Evolutionary conservation across 306 rosid genomes (phyloP).

Genomic region (Abrus pulchellus): DNA sequence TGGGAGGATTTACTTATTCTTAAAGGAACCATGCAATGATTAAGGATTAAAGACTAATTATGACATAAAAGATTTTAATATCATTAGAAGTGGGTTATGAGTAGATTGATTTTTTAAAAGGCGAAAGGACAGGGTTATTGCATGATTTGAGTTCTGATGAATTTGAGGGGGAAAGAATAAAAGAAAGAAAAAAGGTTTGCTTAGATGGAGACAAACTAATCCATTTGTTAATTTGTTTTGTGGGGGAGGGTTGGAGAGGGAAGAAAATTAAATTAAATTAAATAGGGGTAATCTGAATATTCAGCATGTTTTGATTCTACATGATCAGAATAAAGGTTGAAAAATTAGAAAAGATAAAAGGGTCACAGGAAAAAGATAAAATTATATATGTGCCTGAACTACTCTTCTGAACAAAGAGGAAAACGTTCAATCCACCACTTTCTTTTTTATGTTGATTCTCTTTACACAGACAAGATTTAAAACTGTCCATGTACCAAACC

Average conservation of each 20-base stretch:
- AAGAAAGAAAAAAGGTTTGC: not conserved
- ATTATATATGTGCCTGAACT: not conserved
- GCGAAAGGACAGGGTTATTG: not conserved
- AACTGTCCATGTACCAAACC: constrained; percentile 38
- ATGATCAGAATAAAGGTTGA: constrained; percentile 41
- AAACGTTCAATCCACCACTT: constrained; percentile 42
- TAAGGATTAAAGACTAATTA: constrained; percentile 35
- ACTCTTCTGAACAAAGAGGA: constrained; percentile 42
- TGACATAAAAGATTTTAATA: constrained; percentile 9
- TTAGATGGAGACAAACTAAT: constrained; percentile 9
- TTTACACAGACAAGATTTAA: constrained; percentile 51
- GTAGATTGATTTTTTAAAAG: constrained; percentile 28
- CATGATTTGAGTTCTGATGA: constrained; percentile 27
- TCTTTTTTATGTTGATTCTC: constrained; percentile 38
- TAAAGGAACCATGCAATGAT: constrained; percentile 43
- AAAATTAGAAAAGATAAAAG: constrained; percentile 34
- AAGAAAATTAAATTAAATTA: constrained; percentile 8
- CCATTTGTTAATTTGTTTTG: constrained; percentile 1
- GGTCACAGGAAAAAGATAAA: constrained; percentile 37
- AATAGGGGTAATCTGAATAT: constrained; percentile 31
- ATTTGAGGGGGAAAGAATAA: not conserved
- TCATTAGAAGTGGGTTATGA: not conserved
- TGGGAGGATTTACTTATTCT: constrained; percentile 31
- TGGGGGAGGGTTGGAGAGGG: constrained; percentile 19
- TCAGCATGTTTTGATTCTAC: constrained; percentile 36